Base-by-base conservation (phyloP, 1,284 basidiomycete genomes). In the Boletus holoroseus region DNA sequence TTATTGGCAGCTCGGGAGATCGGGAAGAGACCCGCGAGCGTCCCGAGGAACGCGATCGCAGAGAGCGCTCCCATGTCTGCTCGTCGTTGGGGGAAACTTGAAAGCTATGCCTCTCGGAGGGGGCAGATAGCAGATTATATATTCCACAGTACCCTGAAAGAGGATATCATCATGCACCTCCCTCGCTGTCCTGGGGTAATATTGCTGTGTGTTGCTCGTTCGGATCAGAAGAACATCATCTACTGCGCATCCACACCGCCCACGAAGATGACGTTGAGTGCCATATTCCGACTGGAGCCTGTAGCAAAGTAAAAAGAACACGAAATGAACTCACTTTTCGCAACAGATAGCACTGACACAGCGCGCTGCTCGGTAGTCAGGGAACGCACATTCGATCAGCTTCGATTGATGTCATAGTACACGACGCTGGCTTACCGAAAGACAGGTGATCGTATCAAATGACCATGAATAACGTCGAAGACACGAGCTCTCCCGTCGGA, bases 21-120 rank as follows among this genome's bases (percentile, higher is more conserved):
- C 5, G 6, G 3, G 20, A 31, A 36, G 4, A 39, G 2, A 15
- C 30, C 3, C 2, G 20, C 24, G 7, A 58, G 34, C 15, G 16
- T 16, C 8, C 36, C 47, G 2, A 52, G 24, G 12, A 58, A 15
- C 2, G 18, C 49, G 37, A 44, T 38, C 28, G 11, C n/a, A 8
- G 5, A 20, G 26, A 11, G 15, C 11, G 5, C 12, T 32, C 7
- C 40, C 57, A 59, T 57, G 8, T n/a, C 13, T 26, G 16, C 16
- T 28, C 2, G 26, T 9, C 15, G 18, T 3, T 6, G 9, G 5
- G n/a, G 8, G 12, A 4, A 31, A 13, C 7, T 0, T 7, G 18
- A 32, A 12, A 16, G 26, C 0, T 28, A 26, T 0, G 4, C 3
- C 8, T 15, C 31, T 42, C 3, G 13, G 16, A 37, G 9, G 15